Conservation (phyloP, 305 asterid genomes). For the Andrographis paniculata region DNA sequence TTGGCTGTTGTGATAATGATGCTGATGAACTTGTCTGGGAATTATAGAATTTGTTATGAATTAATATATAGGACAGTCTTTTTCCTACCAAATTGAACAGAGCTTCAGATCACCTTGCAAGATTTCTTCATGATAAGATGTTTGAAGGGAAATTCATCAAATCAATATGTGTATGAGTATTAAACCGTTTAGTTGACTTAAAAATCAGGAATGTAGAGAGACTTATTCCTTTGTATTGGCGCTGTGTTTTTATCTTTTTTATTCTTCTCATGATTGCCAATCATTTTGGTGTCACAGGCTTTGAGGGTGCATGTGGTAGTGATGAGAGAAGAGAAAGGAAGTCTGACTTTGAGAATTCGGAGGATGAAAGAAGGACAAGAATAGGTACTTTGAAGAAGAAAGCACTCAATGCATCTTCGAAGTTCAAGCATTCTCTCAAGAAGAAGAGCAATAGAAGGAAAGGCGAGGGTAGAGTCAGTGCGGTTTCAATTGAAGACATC, state of each 20-base stretch:
- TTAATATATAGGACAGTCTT: too few relatives aligned
- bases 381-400: conserved; percentile 88
- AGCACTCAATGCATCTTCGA: conserved; percentile 86
- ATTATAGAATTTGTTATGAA: too few relatives aligned
- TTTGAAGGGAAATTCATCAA: too few relatives aligned
- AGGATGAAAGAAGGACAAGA: conserved; percentile 90
- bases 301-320: conserved; percentile 86
- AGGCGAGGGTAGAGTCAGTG: conserved; percentile 78
- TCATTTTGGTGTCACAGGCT: conserved; percentile 39
- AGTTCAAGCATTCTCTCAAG: conserved; percentile 94
- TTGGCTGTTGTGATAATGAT: too few relatives aligned
- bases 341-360: conserved; percentile 91
- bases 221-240: too few relatives aligned
- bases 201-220: too few relatives aligned
- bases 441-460: conserved; percentile 87
- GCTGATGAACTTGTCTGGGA: too few relatives aligned
- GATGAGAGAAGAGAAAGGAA: conserved; percentile 89
- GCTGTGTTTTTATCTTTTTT: not conserved
- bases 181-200: too few relatives aligned
- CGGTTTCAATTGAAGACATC: conserved; percentile 91
- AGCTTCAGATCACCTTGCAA: too few relatives aligned
- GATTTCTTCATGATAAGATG: too few relatives aligned
- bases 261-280: not conserved
- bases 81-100: too few relatives aligned
- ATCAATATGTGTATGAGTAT: too few relatives aligned